phyloP scores from a whole-genome alignment of 169 alveolate species.

The Cryptosporidium baileyi region DNA sequence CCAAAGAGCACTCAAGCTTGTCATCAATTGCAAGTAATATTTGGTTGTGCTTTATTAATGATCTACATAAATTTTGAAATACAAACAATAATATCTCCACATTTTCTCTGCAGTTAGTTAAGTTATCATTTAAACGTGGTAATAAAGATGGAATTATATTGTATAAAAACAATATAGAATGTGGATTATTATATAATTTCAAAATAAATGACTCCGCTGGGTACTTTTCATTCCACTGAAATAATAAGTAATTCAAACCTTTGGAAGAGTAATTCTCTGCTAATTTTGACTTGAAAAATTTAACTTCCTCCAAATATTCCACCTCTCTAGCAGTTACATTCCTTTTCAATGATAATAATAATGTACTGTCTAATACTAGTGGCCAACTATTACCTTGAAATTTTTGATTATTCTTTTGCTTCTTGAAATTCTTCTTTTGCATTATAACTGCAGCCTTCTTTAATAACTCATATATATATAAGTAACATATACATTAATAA shows the following conservation, averaged over 20 bases:
- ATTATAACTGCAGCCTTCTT: neutral
- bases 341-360: conserved; percentile 22
- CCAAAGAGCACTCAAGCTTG: conserved; percentile 1
- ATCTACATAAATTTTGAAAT: conserved; percentile 17
- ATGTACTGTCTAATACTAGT: neutral
- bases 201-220: conserved; percentile 47
- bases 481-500: neutral
- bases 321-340: conserved; percentile 42
- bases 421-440: neutral
- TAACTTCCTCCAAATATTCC: conserved; percentile 33
- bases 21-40: neutral
- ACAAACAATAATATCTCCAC: neutral
- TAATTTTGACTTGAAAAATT: neutral
- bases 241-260: neutral
- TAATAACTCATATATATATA: neutral
- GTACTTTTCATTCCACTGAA: conserved; percentile 6
- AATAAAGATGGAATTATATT: conserved; percentile 31
- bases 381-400: conserved; percentile 6
- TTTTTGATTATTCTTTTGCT: neutral
- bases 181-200: conserved; percentile 12
- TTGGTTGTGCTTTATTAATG: conserved; percentile 6
- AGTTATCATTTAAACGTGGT: neutral
- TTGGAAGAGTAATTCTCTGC: neutral
- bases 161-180: conserved; percentile 32
- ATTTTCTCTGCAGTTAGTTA: neutral